These are phyloP conservation scores for Vanilla planifolia DNA, from an alignment of 106 monocot species.

Conservation along the genomic window DNA sequence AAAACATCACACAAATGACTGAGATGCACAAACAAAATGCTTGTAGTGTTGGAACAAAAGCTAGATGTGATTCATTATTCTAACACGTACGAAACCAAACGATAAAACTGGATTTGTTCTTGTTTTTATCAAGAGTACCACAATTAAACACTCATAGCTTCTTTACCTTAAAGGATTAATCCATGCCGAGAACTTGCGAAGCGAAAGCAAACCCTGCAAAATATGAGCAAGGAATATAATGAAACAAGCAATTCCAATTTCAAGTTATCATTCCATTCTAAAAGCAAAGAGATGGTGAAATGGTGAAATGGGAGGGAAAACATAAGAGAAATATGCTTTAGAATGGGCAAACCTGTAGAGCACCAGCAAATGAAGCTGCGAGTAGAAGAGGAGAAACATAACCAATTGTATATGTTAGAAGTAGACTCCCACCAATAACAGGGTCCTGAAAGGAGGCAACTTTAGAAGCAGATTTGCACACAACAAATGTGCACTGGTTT, in stretches of 20 bases:
- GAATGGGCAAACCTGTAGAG: conserved; percentile 58
- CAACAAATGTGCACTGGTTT: not conserved
- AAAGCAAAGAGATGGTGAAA: no score
- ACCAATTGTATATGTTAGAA: conserved; percentile 91
- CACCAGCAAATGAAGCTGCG: conserved; percentile 97
- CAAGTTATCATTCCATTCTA: no score
- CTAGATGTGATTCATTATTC: no score
- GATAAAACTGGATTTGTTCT: no score
- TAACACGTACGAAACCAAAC: no score
- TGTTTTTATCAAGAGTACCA: no score
- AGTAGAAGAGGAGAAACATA: conserved; percentile 94
- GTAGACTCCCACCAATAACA: conserved; percentile 74
- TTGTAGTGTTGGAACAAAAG: no score
- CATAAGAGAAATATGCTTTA: not conserved
- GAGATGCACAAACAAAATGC: no score
- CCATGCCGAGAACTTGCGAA: conserved; percentile 93
- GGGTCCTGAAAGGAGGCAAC: conserved; percentile 57
- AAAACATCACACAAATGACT: no score
- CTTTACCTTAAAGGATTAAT: conserved; percentile 89
- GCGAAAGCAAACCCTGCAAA: conserved; percentile 84
- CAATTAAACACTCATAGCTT: no score
- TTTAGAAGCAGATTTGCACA: not conserved
- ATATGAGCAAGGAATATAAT: not conserved
- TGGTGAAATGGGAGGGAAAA: not conserved
- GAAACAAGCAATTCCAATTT: not conserved